Evolutionary conservation across 176 grass and related monocot genomes (phyloP).

Genomic region (Elaeis guineensis): DNA sequence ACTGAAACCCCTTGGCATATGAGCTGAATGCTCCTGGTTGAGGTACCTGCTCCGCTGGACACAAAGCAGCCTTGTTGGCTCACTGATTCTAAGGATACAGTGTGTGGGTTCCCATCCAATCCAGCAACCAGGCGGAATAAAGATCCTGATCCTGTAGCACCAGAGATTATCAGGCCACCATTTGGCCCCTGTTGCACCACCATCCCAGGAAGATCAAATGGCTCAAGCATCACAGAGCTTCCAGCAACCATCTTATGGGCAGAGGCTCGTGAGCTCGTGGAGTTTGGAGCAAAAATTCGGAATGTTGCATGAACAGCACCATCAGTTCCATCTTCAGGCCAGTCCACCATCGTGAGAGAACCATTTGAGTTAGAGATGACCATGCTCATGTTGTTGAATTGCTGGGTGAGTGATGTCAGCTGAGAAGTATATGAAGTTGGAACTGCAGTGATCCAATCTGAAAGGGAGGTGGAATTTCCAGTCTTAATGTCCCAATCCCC

Average conservation of each 20-base stretch:
- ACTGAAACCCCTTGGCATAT: conserved; percentile 22
- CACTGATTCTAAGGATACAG: conserved; percentile 50
- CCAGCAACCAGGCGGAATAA: conserved; percentile 42
- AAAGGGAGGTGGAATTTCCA: conserved; percentile 22
- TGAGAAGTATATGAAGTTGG: conserved; percentile 53
- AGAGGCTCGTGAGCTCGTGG: conserved; percentile 1
- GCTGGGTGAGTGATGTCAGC: conserved; percentile 48
- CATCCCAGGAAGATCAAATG: conserved; percentile 62
- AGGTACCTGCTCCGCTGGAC: conserved; percentile 6
- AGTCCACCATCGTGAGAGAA: conserved; percentile 64
- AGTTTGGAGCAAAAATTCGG: conserved; percentile 23
- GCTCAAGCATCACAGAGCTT: conserved; percentile 37
- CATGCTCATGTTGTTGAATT: conserved; percentile 23
- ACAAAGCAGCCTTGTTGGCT: conserved; percentile 59
- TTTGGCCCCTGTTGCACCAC: conserved; percentile 27
- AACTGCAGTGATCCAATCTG: conserved; percentile 65
- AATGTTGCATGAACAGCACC: conserved; percentile 63
- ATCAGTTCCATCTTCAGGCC: conserved; percentile 37
- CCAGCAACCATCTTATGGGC: not conserved
- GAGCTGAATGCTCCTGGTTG: conserved; percentile 27
- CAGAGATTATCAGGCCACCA: conserved; percentile 33
- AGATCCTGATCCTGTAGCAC: conserved; percentile 8
- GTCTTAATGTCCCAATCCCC: conserved; percentile 61
- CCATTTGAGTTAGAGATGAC: conserved; percentile 46
- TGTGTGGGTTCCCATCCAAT: conserved; percentile 31